These are phyloP conservation scores for Meyerozyma athensensis DNA, from an alignment of 1,139 yeast species.

Conservation along the genomic window DNA sequence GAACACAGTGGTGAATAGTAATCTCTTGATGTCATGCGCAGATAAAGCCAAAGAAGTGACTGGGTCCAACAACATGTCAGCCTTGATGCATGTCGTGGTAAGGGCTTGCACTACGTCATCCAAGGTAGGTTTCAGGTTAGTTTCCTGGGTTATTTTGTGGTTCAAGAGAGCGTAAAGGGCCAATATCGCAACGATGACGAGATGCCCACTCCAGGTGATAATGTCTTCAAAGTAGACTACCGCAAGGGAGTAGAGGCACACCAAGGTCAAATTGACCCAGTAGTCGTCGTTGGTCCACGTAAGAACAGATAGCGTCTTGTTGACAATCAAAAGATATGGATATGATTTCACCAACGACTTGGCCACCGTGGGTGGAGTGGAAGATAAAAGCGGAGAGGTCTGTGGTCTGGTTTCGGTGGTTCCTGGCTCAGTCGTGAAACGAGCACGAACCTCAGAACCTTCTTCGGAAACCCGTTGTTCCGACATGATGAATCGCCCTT, in stretches of 20 bases:
- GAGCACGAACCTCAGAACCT: conserved; percentile 10
- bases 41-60: conserved; percentile 66
- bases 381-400: conserved; percentile 62
- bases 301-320: conserved; percentile 61
- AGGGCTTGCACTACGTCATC: conserved; percentile 86
- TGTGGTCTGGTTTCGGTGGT: conserved; percentile 29
- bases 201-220: conserved; percentile 76
- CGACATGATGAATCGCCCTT: too few species aligned
- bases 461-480: not conserved
- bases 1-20: conserved; percentile 78
- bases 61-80: conserved; percentile 75
- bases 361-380: conserved; percentile 89
- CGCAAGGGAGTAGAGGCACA: conserved; percentile 50
- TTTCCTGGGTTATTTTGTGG: conserved; percentile 45
- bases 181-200: conserved; percentile 62
- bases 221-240: conserved; percentile 72
- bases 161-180: conserved; percentile 64
- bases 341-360: conserved; percentile 77
- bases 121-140: conserved; percentile 68
- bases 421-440: conserved; percentile 7
- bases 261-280: conserved; percentile 67
- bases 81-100: conserved; percentile 68
- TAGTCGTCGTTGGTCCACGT: conserved; percentile 92
- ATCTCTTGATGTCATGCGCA: conserved; percentile 71
- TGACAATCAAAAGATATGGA: conserved; percentile 73